Evolutionary conservation across 495 filamentous ascomycete genomes (phyloP).

Genomic region (Xanthoparmelia taractica): DNA sequence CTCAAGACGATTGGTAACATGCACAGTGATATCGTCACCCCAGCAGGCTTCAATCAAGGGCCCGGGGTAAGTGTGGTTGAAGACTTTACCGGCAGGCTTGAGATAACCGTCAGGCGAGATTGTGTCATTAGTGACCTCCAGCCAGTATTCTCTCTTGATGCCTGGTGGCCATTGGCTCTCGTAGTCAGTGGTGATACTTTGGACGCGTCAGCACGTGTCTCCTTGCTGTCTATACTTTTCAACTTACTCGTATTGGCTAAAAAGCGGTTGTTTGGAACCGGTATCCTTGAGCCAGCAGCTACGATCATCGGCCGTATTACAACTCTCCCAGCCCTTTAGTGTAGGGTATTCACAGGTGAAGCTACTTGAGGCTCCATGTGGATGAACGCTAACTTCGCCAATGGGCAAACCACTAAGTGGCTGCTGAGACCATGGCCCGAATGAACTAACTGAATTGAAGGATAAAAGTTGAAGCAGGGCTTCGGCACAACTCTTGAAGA

Average conservation of each 20-base stretch:
- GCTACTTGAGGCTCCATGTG: background rate
- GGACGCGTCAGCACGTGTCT: too few species aligned
- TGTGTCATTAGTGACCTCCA: conserved; percentile 13
- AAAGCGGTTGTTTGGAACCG: conserved; percentile 2
- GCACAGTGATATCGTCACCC: conserved; percentile 24
- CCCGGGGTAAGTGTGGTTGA: conserved; percentile 23
- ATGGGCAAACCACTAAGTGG: too few species aligned
- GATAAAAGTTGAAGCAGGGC: conserved; percentile 3
- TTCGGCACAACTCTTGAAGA: conserved; percentile 6
- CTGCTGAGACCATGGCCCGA: background rate
- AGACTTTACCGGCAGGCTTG: conserved; percentile 17
- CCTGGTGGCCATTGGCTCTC: conserved; percentile 37
- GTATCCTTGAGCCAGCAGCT: conserved; percentile 25
- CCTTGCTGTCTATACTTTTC: too few species aligned
- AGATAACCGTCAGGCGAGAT: conserved; percentile 21
- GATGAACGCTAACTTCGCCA: conserved; percentile 1
- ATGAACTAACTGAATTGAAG: background rate
- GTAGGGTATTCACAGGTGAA: conserved; percentile 18
- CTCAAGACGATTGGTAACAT: conserved; percentile 32
- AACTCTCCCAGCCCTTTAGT: conserved; percentile 9
- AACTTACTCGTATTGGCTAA: conserved; percentile 13
- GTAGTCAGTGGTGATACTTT: conserved; percentile 49
- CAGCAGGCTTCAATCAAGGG: conserved; percentile 24
- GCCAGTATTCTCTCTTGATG: conserved; percentile 17
- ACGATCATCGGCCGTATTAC: conserved; percentile 9